Evolutionary conservation across 2,329 filamentous ascomycete genomes (phyloP).

Genomic region (Lecanicillium sp.): DNA sequence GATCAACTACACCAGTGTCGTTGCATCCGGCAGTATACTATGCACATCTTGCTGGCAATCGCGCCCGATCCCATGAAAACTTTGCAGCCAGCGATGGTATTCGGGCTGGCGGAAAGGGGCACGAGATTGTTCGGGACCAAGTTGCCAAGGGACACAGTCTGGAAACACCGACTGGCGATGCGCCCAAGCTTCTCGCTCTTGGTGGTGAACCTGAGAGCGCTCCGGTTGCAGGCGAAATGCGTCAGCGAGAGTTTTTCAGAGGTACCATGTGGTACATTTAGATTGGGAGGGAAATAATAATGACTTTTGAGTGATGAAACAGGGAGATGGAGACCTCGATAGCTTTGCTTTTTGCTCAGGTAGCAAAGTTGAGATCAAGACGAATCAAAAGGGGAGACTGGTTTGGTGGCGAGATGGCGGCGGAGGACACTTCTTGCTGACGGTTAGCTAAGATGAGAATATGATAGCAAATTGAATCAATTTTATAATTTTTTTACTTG

Average conservation of each 20-base stretch:
- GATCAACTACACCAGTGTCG: conserved; percentile 88
- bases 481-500: no score
- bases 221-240: conserved; percentile 19
- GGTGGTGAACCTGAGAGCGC: conserved; percentile 17
- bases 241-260: conserved; percentile 26
- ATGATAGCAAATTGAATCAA: no score
- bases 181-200: conserved; percentile 21
- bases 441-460: no score
- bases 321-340: no score
- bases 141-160: conserved; percentile 28
- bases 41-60: conserved; percentile 77
- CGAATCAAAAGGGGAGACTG: conserved; percentile 23
- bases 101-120: conserved; percentile 33
- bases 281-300: conserved; percentile 6
- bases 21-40: conserved; percentile 90
- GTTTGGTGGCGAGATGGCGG: conserved; percentile 11
- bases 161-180: conserved; percentile 16
- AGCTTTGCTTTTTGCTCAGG: no score
- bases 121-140: conserved; percentile 28
- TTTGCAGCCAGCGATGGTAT: conserved; percentile 35
- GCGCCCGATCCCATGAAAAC: conserved; percentile 67
- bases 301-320: no score
- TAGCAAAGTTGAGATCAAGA: not conserved
- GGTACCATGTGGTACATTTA: conserved; percentile 38
- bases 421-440: conserved; percentile 6